A percentile compares a stretch with the other conserved stretches of the same genome.
Conservation (phyloP, 2,329 filamentous ascomycete species). For the Cadophora malorum region DNA sequence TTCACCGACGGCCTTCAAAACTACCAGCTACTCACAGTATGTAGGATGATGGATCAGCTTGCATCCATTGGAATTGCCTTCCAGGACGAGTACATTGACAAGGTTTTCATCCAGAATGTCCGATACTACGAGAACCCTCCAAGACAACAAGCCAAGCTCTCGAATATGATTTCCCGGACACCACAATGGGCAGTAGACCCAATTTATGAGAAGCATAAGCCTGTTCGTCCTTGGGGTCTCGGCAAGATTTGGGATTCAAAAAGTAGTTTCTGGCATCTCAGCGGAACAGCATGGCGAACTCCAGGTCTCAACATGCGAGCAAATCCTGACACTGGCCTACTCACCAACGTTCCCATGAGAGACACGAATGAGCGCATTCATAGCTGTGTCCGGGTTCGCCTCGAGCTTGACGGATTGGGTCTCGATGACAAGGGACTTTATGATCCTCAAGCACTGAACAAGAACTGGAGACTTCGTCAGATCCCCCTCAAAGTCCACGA, state of each 20-base stretch:
- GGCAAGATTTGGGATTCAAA: slow-evolving; percentile 46
- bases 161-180: slow-evolving; percentile 31
- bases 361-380: slow-evolving; percentile 50
- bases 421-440: slow-evolving; percentile 52
- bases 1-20: neutral
- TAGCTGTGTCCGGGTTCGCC: slow-evolving; percentile 44
- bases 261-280: slow-evolving; percentile 51
- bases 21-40: slow-evolving; percentile 41
- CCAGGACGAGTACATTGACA: slow-evolving; percentile 45
- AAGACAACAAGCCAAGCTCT: slow-evolving; percentile 28
- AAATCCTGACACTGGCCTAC: slow-evolving; percentile 48
- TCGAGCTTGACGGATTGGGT: slow-evolving; percentile 46
- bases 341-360: slow-evolving; percentile 46
- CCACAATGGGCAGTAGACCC: slow-evolving; percentile 54
- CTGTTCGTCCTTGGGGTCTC: slow-evolving; percentile 47
- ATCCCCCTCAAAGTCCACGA: slow-evolving; percentile 38
- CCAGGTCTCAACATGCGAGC: slow-evolving; percentile 49
- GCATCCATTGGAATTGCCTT: slow-evolving; percentile 46
- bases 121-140: slow-evolving; percentile 41
- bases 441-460: slow-evolving; percentile 50
- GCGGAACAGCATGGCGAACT: slow-evolving; percentile 46
- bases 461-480: slow-evolving; percentile 40
- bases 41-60: slow-evolving; percentile 57
- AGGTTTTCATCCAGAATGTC: slow-evolving; percentile 43
- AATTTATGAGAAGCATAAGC: slow-evolving; percentile 55